phyloP scores from a whole-genome alignment of 139 green algal genomes.

The Mychonastes homosphaera region DNA sequence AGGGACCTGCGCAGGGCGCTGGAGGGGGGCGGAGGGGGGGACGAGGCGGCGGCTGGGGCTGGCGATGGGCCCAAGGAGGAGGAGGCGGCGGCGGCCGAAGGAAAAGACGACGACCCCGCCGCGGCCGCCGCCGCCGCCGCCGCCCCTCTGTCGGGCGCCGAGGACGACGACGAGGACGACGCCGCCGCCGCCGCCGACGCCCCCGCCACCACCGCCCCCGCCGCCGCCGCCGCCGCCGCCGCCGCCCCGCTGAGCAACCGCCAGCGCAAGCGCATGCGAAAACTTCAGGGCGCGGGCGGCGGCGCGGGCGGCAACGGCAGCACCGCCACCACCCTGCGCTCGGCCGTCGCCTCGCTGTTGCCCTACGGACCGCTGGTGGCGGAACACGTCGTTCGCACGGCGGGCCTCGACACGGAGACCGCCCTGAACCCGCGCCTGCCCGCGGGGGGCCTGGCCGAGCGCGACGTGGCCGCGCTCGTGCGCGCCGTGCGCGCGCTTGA shows the following conservation, averaged over 20 bases:
- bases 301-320: constrained; percentile 7
- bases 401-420: constrained; percentile 43
- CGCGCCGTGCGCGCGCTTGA: constrained; percentile 28
- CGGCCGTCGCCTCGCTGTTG: constrained; percentile 23
- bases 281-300: too few species aligned
- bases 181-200: too few species aligned
- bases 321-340: constrained; percentile 18
- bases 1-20: constrained; percentile 5
- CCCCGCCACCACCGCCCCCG: too few species aligned
- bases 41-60: too few species aligned
- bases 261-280: too few species aligned
- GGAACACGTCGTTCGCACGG: constrained; percentile 67
- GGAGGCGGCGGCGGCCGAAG: not conserved
- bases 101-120: not conserved
- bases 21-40: constrained; percentile 1
- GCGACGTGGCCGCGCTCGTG: constrained; percentile 15
- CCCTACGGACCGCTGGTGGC: constrained; percentile 69
- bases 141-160: not conserved
- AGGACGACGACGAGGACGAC: too few species aligned
- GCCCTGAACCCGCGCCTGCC: not conserved
- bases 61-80: not conserved
- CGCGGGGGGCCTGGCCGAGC: constrained; percentile 9
- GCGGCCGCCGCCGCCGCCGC: not conserved
- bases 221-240: too few species aligned
- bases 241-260: too few species aligned